A percentile compares a stretch with the other conserved stretches of the same genome.
phyloP scores from a whole-genome alignment of 208 protist species.

The Trypanosoma conorhini region DNA sequence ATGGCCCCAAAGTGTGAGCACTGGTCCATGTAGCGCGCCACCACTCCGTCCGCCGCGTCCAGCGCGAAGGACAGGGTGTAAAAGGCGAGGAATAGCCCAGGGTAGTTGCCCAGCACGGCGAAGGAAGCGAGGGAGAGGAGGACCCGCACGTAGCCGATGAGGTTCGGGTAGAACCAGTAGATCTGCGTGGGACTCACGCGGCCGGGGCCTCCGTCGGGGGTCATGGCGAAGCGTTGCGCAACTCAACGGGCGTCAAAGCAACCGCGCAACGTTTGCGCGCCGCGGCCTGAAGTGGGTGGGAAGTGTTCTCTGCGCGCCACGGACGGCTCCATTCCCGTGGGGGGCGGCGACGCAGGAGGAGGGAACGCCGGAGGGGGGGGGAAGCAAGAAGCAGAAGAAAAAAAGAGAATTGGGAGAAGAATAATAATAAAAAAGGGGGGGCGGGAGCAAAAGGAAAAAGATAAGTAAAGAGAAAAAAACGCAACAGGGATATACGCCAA shows the following conservation, averaged over 20 bases:
- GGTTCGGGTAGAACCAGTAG: constrained; percentile 88
- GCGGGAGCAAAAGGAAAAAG: not conserved
- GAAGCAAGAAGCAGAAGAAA: not conserved
- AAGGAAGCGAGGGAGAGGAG: constrained; percentile 70
- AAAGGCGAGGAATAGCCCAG: constrained; percentile 61
- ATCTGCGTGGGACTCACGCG: constrained; percentile 25
- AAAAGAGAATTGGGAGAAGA: no score
- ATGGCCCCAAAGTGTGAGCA: constrained; percentile 92
- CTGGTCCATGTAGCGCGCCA: constrained; percentile 86
- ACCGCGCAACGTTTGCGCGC: not conserved
- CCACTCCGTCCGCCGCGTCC: constrained; percentile 91
- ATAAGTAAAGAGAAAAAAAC: not conserved
- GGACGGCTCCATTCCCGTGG: no score
- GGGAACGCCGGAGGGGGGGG: no score
- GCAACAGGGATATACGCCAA: not conserved
- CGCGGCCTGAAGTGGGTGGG: no score
- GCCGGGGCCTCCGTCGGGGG: not conserved
- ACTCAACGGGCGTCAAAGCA: not conserved
- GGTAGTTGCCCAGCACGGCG: constrained; percentile 61
- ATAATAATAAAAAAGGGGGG: no score
- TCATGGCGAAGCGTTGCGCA: not conserved
- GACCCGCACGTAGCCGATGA: constrained; percentile 92
- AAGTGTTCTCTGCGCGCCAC: no score
- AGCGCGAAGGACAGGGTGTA: constrained; percentile 88
- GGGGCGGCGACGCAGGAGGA: no score